Evolutionary conservation across 106 monocot species (phyloP).

Genomic region (Dendrobium nobile): DNA sequence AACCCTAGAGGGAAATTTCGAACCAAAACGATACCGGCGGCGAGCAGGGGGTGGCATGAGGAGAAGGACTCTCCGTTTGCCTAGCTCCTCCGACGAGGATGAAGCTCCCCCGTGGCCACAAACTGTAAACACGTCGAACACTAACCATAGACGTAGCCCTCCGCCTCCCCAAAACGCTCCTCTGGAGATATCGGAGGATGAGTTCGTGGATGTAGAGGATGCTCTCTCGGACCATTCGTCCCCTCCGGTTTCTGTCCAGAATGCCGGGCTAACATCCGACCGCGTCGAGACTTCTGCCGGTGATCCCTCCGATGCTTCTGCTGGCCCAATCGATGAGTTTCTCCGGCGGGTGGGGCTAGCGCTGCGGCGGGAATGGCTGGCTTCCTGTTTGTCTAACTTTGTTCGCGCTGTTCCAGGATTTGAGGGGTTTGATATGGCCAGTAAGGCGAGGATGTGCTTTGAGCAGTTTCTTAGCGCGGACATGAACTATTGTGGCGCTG

Average conservation of each 20-base stretch:
- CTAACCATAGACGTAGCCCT: constrained; percentile 11
- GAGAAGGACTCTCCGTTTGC: constrained; percentile 38
- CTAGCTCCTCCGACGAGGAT: constrained; percentile 53
- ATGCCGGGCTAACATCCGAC: background rate
- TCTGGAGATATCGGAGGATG: constrained; percentile 61
- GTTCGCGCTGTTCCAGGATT: constrained; percentile 22
- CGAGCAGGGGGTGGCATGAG: background rate
- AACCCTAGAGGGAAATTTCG: no score
- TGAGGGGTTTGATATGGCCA: constrained; percentile 26
- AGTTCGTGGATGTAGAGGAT: constrained; percentile 42
- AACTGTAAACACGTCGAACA: constrained; percentile 14
- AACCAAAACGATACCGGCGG: background rate
- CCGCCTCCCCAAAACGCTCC: constrained; percentile 18
- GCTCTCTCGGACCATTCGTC: constrained; percentile 45
- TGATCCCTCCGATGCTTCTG: background rate
- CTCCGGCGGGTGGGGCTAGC: constrained; percentile 47
- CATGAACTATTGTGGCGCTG: constrained; percentile 65
- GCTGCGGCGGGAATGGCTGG: constrained; percentile 63
- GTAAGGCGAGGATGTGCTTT: constrained; percentile 67
- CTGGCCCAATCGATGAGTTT: constrained; percentile 29
- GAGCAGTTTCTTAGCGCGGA: constrained; percentile 73
- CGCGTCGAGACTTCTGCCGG: background rate
- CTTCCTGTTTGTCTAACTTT: constrained; percentile 36
- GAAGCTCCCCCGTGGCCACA: constrained; percentile 9
- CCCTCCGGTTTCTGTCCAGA: constrained; percentile 12